Evolutionary conservation across 345 rosid species (phyloP).

Genomic region (Brassica cretica): DNA sequence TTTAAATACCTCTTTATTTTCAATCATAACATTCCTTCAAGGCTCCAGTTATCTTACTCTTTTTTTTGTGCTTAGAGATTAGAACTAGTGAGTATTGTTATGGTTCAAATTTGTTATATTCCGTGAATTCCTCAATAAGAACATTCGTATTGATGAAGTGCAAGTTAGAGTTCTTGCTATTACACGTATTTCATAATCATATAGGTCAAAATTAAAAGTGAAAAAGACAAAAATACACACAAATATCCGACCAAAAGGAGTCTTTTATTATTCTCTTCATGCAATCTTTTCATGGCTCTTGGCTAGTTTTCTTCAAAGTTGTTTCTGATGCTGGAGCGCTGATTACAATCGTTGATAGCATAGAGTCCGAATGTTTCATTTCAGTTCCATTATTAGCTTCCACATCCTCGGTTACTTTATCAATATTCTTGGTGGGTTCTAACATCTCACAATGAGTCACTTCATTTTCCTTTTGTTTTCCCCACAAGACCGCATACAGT

Average conservation of each 20-base stretch:
- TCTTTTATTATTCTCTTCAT: neutral
- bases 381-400: conserved; percentile 24
- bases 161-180: conserved; percentile 8
- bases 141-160: neutral
- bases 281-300: conserved; percentile 29
- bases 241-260: conserved; percentile 15
- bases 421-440: neutral
- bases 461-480: conserved; percentile 57
- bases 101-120: neutral
- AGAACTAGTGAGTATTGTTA: neutral
- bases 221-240: conserved; percentile 1
- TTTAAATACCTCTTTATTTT: neutral
- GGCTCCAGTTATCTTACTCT: neutral
- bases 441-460: conserved; percentile 11
- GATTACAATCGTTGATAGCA: conserved; percentile 22
- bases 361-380: conserved; percentile 2
- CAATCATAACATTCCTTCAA: neutral
- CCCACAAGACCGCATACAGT: conserved; percentile 76
- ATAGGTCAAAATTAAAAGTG: conserved; percentile 12
- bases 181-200: neutral
- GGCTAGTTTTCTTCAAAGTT: conserved; percentile 9
- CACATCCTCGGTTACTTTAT: conserved; percentile 18
- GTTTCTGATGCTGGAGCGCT: conserved; percentile 17
- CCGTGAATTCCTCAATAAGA: neutral
- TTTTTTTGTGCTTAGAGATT: conserved; percentile 2